Base-by-base conservation (phyloP, 2,329 filamentous ascomycete species). In the Fulvia fulva region DNA sequence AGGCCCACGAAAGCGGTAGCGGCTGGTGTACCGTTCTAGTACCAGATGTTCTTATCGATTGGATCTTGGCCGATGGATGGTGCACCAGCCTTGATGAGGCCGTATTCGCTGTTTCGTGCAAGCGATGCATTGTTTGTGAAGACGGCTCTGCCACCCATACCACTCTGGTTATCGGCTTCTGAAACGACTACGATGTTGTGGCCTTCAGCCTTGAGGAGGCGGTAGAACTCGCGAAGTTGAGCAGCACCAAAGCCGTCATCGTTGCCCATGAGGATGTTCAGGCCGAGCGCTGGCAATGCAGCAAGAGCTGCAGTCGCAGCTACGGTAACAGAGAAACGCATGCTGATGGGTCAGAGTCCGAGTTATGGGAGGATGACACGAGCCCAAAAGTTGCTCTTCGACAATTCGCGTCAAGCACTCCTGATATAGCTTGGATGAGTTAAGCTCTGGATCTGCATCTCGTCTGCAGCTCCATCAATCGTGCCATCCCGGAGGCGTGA, bases 11-110 rank as follows among this genome's bases (percentile, higher is more conserved):
- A 80, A 1, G 80, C 81, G 63, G 79, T 81, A 0, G 81, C 78
- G 0, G 80, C 80, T 0, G 83, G 81, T 0, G 82, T 85, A 22
- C 82, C 82, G 54, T 84, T 82, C 70, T 84, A 85, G 66, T 85
- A 84, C 80, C 80, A 85, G 62, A 85, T 82, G 59, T 82, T 76
- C 53, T 73, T 73, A 57, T 84, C 80, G 25, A 43, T 67, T 12
- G 80, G 81, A 62, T 84, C 81, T 16, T 71, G 74, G 47, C 83
- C 82, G 23, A 82, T 63, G 0, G 78, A 77, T 3, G 79, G 78
- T 0, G 76, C 72, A 5, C 80, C 80, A 2, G 74, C 71, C 37
- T 77, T 77, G 34, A 82, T 66, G 37, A 81, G 71, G 61, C 74
- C 69, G 69, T 75, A 82, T 57, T 82, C 75, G 0, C 75, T 73